Evolutionary conservation across 352 stramenopile genomes (phyloP).

Genomic region (Pythium aquatile): DNA sequence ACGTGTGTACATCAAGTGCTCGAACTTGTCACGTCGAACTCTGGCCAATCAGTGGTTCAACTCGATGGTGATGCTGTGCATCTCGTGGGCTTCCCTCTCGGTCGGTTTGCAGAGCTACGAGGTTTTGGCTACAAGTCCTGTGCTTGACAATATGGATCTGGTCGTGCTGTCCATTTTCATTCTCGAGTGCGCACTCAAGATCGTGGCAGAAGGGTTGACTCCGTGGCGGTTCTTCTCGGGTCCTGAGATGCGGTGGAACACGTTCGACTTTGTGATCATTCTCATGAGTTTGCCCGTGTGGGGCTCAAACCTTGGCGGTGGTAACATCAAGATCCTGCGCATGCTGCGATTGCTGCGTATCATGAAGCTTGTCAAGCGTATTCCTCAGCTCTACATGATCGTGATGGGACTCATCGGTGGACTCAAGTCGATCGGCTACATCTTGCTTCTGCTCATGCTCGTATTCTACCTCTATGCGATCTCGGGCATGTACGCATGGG

Average conservation of each 20-base stretch:
- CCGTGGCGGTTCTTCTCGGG: slow-evolving; percentile 79
- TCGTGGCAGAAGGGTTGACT: slow-evolving; percentile 64
- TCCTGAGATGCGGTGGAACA: slow-evolving; percentile 80
- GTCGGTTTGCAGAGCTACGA: slow-evolving; percentile 83
- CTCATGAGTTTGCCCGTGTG: slow-evolving; percentile 74
- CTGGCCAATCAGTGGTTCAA: slow-evolving; percentile 62
- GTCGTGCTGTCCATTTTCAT: slow-evolving; percentile 74
- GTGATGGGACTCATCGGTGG: slow-evolving; percentile 88
- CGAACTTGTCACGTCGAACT: slow-evolving; percentile 43
- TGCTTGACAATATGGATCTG: slow-evolving; percentile 67
- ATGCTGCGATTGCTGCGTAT: slow-evolving; percentile 87
- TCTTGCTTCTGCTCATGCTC: slow-evolving; percentile 82
- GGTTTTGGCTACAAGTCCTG: slow-evolving; percentile 32
- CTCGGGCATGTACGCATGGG: slow-evolving; percentile 89
- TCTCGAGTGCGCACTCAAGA: slow-evolving; percentile 73
- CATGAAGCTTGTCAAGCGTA: slow-evolving; percentile 88
- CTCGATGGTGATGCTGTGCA: slow-evolving; percentile 69
- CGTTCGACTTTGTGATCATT: slow-evolving; percentile 83
- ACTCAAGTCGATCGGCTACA: slow-evolving; percentile 90
- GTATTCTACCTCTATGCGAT: slow-evolving; percentile 91
- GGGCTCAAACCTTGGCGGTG: slow-evolving; percentile 50
- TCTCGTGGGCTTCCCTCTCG: slow-evolving; percentile 77
- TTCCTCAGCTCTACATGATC: slow-evolving; percentile 91
- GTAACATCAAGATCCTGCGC: slow-evolving; percentile 79
- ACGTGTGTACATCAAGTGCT: slow-evolving; percentile 34